These are phyloP conservation scores for Sarcodon sp. DNA, from an alignment of 768 basidiomycete species.

Conservation along the genomic window DNA sequence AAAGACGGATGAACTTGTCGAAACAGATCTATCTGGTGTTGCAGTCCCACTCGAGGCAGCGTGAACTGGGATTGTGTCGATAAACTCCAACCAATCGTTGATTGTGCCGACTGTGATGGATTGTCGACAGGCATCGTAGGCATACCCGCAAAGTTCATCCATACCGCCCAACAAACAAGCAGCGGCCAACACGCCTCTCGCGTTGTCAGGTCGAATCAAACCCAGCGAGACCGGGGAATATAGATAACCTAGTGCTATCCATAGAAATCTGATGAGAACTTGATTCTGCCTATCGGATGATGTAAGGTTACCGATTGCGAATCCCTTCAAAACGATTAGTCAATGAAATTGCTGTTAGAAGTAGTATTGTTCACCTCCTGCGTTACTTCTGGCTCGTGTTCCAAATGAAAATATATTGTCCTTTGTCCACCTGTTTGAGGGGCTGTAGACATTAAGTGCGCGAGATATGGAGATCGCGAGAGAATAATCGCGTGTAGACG, in stretches of 20 bases:
- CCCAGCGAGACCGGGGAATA: slow-evolving; percentile 64
- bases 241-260: slow-evolving; percentile 63
- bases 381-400: slow-evolving; percentile 72
- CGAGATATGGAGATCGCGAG: slow-evolving; percentile 79
- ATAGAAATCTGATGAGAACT: slow-evolving; percentile 10
- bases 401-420: slow-evolving; percentile 61
- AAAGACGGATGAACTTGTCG: slow-evolving; percentile 44
- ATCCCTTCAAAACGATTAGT: slow-evolving; percentile 32
- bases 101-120: slow-evolving; percentile 71
- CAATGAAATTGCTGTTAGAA: slow-evolving; percentile 2
- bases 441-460: slow-evolving; percentile 77
- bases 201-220: slow-evolving; percentile 64
- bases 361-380: slow-evolving; percentile 43
- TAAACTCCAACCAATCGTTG: slow-evolving; percentile 65
- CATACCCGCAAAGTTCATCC: slow-evolving; percentile 71
- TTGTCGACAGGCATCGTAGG: slow-evolving; percentile 66
- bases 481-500: slow-evolving; percentile 77
- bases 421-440: slow-evolving; percentile 54
- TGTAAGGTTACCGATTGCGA: slow-evolving; percentile 49
- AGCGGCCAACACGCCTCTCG: slow-evolving; percentile 75
- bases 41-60: slow-evolving; percentile 36
- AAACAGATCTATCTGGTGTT: slow-evolving; percentile 23
- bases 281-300: background rate
- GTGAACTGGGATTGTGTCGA: slow-evolving; percentile 37
- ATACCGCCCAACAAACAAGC: slow-evolving; percentile 79